Percentiles rank a stretch among this genome's conserved stretches.
phyloP scores from a whole-genome alignment of 345 rosid species.

The Psidium guajava region DNA sequence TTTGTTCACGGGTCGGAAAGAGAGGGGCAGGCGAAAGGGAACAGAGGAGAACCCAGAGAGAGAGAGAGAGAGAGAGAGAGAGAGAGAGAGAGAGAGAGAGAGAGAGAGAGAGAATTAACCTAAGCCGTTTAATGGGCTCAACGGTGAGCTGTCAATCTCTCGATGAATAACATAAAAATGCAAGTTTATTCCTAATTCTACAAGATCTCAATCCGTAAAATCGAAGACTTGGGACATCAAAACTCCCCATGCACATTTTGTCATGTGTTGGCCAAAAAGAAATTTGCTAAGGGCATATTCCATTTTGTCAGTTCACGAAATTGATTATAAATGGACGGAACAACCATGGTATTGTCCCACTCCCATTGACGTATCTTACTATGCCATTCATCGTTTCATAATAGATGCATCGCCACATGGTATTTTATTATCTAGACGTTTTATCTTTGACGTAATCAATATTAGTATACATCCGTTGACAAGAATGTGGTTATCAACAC shows the following conservation, averaged over 20 bases:
- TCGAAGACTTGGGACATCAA: background rate
- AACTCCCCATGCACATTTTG: background rate
- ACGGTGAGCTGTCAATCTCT: background rate
- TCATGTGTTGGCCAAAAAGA: background rate
- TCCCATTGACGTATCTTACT: background rate
- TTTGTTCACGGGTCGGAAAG: background rate
- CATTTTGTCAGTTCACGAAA: background rate
- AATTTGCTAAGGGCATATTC: background rate
- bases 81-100: too few species aligned
- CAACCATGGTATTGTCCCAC: background rate
- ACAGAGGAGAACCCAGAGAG: background rate
- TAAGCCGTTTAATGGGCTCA: background rate
- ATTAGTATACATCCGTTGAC: background rate
- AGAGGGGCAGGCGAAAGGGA: background rate
- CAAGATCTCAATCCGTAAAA: background rate
- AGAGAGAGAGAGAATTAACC: background rate
- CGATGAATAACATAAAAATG: background rate
- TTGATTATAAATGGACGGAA: background rate
- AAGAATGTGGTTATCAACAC: background rate
- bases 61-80: too few species aligned
- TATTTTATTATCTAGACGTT: background rate
- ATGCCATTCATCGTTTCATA: background rate
- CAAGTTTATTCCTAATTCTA: background rate
- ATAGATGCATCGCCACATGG: background rate
- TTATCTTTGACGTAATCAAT: background rate